Conservation (phyloP, 2,329 filamentous ascomycete genomes). For the Ophiocordyceps australis region DNA sequence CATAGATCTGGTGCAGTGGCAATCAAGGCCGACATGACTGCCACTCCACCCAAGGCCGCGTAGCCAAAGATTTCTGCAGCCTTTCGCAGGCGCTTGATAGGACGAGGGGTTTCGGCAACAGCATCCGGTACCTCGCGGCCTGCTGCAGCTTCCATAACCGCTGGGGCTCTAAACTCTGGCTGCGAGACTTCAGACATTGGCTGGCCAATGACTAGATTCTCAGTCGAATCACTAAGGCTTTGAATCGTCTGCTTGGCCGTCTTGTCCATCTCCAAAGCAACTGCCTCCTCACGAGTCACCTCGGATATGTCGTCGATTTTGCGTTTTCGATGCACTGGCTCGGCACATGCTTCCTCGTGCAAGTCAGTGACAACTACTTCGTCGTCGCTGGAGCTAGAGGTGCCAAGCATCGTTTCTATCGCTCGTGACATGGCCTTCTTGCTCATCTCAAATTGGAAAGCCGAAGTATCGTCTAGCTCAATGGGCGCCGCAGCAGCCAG, state of each 20-base stretch:
- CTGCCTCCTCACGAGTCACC: background rate
- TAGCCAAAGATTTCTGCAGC: slow-evolving; percentile 17
- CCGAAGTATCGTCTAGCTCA: slow-evolving; percentile 10
- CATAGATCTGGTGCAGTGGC: slow-evolving; percentile 15
- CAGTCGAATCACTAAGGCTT: no score
- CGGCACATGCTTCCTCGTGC: background rate
- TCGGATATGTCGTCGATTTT: background rate
- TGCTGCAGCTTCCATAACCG: background rate
- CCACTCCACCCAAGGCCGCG: slow-evolving; percentile 17
- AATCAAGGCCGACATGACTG: slow-evolving; percentile 20
- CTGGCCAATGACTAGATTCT: no score
- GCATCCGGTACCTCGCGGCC: no score
- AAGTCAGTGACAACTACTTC: no score
- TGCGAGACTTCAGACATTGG: no score
- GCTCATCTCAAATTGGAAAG: slow-evolving; percentile 11
- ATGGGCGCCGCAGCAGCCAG: background rate
- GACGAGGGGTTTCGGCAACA: slow-evolving; percentile 1
- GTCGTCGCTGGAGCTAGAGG: background rate
- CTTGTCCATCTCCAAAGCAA: slow-evolving; percentile 8
- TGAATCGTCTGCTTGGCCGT: slow-evolving; percentile 2
- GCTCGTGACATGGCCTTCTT: slow-evolving; percentile 5
- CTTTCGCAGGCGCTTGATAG: slow-evolving; percentile 13
- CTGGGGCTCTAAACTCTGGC: background rate
- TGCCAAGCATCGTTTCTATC: background rate
- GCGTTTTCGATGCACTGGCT: background rate